phyloP scores from a whole-genome alignment of 23 red algal genomes.

The Porphyridium purpureum region DNA sequence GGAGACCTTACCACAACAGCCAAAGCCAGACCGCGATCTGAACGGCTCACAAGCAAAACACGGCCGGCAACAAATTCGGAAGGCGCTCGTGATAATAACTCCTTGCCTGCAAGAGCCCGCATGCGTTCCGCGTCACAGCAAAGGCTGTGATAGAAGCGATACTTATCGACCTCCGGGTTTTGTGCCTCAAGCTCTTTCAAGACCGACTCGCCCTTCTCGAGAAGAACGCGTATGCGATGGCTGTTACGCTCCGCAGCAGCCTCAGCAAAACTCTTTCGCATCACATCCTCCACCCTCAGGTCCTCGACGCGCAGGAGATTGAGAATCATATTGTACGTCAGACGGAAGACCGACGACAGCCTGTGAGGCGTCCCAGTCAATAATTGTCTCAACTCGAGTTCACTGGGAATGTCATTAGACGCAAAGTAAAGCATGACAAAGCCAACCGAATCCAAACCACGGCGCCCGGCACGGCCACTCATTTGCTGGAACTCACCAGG shows the following conservation, averaged over 20 bases:
- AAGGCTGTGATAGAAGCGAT: too few relatives aligned
- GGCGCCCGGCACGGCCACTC: conserved; percentile 84
- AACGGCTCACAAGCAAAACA: too few relatives aligned
- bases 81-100: too few relatives aligned
- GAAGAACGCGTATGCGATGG: conserved; percentile 16
- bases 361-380: conserved; percentile 52
- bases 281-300: conserved; percentile 89
- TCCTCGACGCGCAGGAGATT: conserved; percentile 91
- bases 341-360: conserved; percentile 64
- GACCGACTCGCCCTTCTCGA: conserved; percentile 22
- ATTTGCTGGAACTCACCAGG: conserved; percentile 95
- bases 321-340: conserved; percentile 98
- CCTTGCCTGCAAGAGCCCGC: too few relatives aligned
- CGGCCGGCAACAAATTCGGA: too few relatives aligned
- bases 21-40: too few relatives aligned
- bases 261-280: conserved; percentile 80
- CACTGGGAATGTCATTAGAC: conserved; percentile 44
- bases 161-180: too few relatives aligned
- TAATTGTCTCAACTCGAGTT: conserved; percentile 48
- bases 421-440: conserved; percentile 64
- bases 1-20: too few relatives aligned
- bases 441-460: conserved; percentile 63
- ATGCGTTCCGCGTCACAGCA: too few relatives aligned
- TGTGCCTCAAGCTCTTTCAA: conserved; percentile 26
- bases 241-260: conserved; percentile 43